Evolutionary conservation across 495 filamentous ascomycete species (phyloP), one percentile per base, ranked within the genome.

Genomic region (Penicillium samsonianum): DNA sequence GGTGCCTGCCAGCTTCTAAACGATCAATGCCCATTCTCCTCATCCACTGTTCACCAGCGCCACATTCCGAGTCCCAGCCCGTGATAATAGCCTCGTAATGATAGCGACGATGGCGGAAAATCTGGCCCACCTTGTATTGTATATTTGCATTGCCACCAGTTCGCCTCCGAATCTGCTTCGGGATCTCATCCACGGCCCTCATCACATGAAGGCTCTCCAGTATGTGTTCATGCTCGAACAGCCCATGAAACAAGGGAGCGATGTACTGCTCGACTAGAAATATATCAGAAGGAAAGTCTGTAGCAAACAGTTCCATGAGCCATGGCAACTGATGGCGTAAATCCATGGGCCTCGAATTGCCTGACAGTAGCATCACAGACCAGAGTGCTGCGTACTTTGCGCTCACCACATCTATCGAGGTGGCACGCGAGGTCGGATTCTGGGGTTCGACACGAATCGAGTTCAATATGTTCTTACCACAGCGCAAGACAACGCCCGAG

Each of bases 61-160:
- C 70, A 69, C 80, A 83, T 71, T 83, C 78, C 0, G 78, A 69
- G 55, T 91, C 88, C 94, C 94, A 98, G 17, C 93, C 93, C 11
- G 86, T 88, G 58, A 98, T 90, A 11, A 96, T 78, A 20, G 87
- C 92, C 22, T 80, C 75, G 67, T 94, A 96, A 22, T 79, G 70
- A 71, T 96, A 97, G 46, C 90, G 82, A 63, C 79, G 86, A 67
- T 98, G 94, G 50, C 77, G 79, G 67, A 98, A 94, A 3, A 95
- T 82, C 60, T 94, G 88, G 4, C 94, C 94, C 44, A 98, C 83
- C 53, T 78, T 82, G 73, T 88, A 93, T 53, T 68, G 77, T n/a
- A 91, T 84, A 22, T 71, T 71, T 19, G 52, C 61, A 50, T 64
- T 63, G 35, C 77, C 60, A 65, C 72, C 40, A 55, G 64, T 50